These are phyloP conservation scores for Acer negundo DNA, from an alignment of 345 rosid genomes.

Conservation along the genomic window DNA sequence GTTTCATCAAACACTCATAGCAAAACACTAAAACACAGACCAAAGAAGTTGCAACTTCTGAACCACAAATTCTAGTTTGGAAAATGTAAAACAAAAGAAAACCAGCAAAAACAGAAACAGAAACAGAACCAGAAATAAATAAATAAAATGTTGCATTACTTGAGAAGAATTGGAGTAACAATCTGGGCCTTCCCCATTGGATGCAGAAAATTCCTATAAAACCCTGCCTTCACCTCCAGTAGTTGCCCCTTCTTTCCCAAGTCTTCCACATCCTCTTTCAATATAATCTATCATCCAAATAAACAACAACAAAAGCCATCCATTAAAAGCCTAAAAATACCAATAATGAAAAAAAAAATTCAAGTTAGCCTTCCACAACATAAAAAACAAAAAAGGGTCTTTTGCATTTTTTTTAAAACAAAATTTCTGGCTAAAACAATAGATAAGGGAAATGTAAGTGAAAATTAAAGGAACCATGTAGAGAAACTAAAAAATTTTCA, in stretches of 20 bases:
- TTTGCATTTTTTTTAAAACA: too few species aligned
- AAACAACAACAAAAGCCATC: conserved; percentile 13
- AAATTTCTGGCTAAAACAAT: neutral
- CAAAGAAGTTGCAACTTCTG: neutral
- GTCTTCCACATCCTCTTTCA: conserved; percentile 78
- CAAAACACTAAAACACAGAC: neutral
- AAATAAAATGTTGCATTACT: conserved; percentile 47
- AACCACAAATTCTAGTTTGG: neutral
- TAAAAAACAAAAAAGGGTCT: too few species aligned
- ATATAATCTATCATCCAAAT: conserved; percentile 52
- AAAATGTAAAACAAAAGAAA: neutral
- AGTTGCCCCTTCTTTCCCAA: conserved; percentile 85
- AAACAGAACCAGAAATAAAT: neutral
- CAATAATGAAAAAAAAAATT: neutral
- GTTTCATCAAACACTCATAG: neutral
- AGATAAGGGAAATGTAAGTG: neutral
- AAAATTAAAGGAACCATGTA: conserved; percentile 14
- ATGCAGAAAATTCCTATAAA: conserved; percentile 75
- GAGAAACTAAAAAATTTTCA: conserved; percentile 20
- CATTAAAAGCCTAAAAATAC: neutral
- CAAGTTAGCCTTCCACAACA: too few species aligned
- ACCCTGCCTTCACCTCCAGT: conserved; percentile 86
- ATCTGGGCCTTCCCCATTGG: conserved; percentile 87
- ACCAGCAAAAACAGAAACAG: neutral
- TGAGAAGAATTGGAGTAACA: conserved; percentile 75